Conservation (phyloP, 352 stramenopile genomes). For the Globisporangium radiosum region DNA sequence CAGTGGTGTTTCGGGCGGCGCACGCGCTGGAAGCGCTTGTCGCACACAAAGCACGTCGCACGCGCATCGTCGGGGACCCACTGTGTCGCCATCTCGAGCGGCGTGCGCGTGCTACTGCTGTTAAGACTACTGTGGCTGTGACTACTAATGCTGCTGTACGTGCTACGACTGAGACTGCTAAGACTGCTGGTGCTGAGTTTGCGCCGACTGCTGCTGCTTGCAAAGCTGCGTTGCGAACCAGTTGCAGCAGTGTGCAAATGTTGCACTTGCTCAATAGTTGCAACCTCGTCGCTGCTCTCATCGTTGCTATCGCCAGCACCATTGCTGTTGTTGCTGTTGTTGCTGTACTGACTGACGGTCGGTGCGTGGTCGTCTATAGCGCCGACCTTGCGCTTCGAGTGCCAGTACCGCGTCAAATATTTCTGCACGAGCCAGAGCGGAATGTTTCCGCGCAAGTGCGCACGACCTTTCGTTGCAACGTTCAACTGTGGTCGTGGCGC, state of each 20-base stretch:
- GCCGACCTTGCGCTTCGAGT: slow-evolving; percentile 16
- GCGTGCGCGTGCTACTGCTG: slow-evolving; percentile 3
- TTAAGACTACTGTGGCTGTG: not conserved
- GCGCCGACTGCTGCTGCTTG: too few species aligned
- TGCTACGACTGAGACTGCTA: not conserved
- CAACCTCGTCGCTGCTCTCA: too few species aligned
- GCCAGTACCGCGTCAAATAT: slow-evolving; percentile 61
- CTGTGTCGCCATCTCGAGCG: slow-evolving; percentile 47
- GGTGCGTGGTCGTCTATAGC: too few species aligned
- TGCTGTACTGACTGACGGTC: too few species aligned
- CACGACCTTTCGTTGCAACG: slow-evolving; percentile 45
- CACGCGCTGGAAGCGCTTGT: slow-evolving; percentile 54
- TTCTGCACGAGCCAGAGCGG: slow-evolving; percentile 47
- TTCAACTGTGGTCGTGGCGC: too few species aligned
- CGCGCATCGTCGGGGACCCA: slow-evolving; percentile 62
- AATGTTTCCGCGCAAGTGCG: slow-evolving; percentile 56
- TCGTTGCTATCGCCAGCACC: too few species aligned
- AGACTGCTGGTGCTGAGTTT: not conserved
- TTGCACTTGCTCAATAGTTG: too few species aligned
- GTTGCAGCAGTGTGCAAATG: too few species aligned
- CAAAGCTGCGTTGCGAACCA: too few species aligned
- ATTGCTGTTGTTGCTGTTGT: not conserved
- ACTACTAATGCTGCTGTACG: not conserved
- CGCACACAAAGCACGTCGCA: slow-evolving; percentile 44
- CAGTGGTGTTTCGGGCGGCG: slow-evolving; percentile 64